Evolutionary conservation across 441 rosid species (phyloP), one percentile per base, ranked within the genome.

Genomic region (Pelargonium citronellum): DNA sequence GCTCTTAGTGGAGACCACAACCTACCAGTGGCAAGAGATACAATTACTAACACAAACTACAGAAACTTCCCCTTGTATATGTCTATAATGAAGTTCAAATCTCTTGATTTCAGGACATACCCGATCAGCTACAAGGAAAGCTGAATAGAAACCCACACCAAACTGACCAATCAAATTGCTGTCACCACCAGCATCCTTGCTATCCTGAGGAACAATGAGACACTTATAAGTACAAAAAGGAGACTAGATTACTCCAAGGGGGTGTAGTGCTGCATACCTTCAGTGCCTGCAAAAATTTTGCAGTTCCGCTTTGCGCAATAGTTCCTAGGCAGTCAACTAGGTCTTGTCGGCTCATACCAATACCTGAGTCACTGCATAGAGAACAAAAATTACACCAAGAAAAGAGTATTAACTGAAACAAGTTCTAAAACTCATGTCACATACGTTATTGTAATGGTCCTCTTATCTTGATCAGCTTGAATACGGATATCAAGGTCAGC

Each of bases 121-220:
- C 99, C 89, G 91, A 71, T 91, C 90, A 71, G 99, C 94, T 46
- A 94, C 97, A 77, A 94, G 91, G 83, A 91, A 94, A 67, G 99
- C 92, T 70, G 99, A 91, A 83, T 94, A 91, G 81, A 94, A 94
- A 17, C 99, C 99, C 81, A 94, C 99, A 83, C 97, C 99, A 81
- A 94, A 94, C 76, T 94, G 99, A 41, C 99, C 99, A 13, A 94
- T 94, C 85, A 94, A 79, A 67, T 90, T 71, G 43, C 82, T 91
- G 81, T 94, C 99, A 16, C 89, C 86, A 16, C 99, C 97, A n/a
- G 84, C 75, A 69, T 94, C 97, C 73, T 90, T 78, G 81, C 90
- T 94, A 80, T 94, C 99, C 99, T 94, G 74, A 78, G n/a, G 71
- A 7, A 37, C 22, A 39, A 53, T 63, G 34, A 63, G 15, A 27